These are phyloP conservation scores for Paracoccidioides lutzii DNA, from an alignment of 2,329 filamentous ascomycete species.

Conservation along the genomic window DNA sequence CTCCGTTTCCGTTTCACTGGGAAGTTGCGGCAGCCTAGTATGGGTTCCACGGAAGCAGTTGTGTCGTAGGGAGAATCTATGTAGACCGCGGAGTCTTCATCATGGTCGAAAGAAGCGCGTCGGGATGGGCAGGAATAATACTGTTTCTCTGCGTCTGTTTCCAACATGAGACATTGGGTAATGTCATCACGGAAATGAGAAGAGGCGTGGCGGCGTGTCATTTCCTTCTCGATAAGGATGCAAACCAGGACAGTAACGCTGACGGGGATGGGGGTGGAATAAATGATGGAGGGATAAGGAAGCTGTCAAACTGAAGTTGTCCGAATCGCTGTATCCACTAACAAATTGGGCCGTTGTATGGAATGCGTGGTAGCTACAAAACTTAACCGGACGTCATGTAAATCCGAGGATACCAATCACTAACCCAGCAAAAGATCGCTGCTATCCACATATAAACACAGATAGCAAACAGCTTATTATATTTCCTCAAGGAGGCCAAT, in stretches of 20 bases:
- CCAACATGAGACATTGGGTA: constrained; percentile 2
- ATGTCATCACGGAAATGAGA: not conserved
- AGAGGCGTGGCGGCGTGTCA: not conserved
- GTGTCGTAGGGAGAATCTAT: constrained; percentile 43
- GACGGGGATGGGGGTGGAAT: not conserved
- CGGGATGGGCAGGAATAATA: constrained; percentile 13
- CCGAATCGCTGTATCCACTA: not conserved
- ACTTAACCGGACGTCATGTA: not conserved
- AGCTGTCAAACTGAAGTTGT: not conserved
- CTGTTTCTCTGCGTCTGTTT: constrained; percentile 14
- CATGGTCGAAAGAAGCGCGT: constrained; percentile 18
- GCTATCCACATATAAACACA: not conserved
- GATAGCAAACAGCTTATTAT: not conserved
- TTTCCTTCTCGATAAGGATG: not conserved
- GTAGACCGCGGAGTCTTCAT: constrained; percentile 28
- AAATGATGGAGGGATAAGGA: not conserved
- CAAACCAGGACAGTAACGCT: not conserved
- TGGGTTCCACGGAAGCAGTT: constrained; percentile 27
- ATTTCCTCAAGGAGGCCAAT: not conserved
- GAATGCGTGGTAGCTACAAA: not conserved
- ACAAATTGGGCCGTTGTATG: not conserved
- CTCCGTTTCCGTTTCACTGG: constrained; percentile 21
- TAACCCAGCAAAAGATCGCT: not conserved
- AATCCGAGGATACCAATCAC: not conserved
- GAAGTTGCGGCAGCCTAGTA: constrained; percentile 24